These are phyloP conservation scores for Stellera chamaejasme DNA, from an alignment of 345 rosid species.

Conservation along the genomic window DNA sequence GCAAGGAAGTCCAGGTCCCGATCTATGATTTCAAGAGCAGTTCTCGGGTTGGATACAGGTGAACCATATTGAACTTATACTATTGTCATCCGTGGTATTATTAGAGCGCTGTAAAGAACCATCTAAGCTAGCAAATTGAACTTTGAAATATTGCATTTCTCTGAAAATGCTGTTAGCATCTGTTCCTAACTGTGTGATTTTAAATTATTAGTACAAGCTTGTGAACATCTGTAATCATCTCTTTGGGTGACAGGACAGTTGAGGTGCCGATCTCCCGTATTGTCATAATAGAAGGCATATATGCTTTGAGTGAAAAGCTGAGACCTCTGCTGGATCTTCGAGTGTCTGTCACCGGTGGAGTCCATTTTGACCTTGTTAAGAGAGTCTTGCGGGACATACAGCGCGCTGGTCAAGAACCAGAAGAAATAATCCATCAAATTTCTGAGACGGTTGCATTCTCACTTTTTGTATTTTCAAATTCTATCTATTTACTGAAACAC, in stretches of 20 bases:
- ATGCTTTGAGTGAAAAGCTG: constrained; percentile 86
- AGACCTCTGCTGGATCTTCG: constrained; percentile 84
- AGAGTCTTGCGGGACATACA: constrained; percentile 95
- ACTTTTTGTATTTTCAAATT: background rate
- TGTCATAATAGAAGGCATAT: constrained; percentile 91
- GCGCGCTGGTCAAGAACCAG: constrained; percentile 97
- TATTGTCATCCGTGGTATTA: constrained; percentile 4
- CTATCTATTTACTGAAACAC: no score
- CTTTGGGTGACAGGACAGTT: constrained; percentile 44
- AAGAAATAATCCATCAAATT: constrained; percentile 95
- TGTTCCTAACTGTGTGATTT: background rate
- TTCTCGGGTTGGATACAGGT: constrained; percentile 90
- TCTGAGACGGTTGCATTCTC: constrained; percentile 74
- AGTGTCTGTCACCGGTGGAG: constrained; percentile 91
- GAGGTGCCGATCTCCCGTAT: constrained; percentile 91
- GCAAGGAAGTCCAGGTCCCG: constrained; percentile 76
- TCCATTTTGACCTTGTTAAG: constrained; percentile 99
- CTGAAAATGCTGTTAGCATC: background rate
- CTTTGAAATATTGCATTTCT: background rate
- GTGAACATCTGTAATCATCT: background rate
- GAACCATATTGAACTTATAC: background rate
- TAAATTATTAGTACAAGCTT: background rate
- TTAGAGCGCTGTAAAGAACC: constrained; percentile 9
- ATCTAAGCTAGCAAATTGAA: background rate
- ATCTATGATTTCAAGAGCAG: constrained; percentile 95